Percentiles rank a stretch among this genome's conserved stretches.
Conservation (phyloP, 2,329 filamentous ascomycete species). For the Penicillium psychrosexuale region DNA sequence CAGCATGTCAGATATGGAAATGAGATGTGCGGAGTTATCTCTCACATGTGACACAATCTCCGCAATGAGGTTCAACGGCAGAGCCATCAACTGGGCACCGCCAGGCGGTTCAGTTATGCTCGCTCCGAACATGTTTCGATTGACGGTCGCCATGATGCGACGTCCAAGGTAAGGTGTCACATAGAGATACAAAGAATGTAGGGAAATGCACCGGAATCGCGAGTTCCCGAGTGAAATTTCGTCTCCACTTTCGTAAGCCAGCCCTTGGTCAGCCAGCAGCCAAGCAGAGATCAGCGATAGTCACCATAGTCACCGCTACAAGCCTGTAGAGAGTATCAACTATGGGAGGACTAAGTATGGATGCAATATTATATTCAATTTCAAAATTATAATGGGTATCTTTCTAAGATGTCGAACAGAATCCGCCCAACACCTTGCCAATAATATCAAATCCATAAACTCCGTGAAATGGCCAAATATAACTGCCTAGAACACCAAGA, state of each 20-base stretch:
- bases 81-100: constrained; percentile 34
- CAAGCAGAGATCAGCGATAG: neutral
- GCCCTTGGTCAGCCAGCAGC: neutral
- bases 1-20: constrained; percentile 9
- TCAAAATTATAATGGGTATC: constrained; percentile 6
- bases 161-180: constrained; percentile 23
- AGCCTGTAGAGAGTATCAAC: no score
- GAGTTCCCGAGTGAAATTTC: constrained; percentile 17
- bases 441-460: neutral
- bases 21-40: neutral
- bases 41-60: constrained; percentile 56
- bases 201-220: constrained; percentile 18
- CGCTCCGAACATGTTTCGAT: constrained; percentile 43
- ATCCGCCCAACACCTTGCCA: neutral
- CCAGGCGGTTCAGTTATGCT: constrained; percentile 32
- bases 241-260: constrained; percentile 11
- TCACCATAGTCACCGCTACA: neutral
- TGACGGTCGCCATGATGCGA: constrained; percentile 43
- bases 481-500: neutral
- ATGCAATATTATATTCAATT: neutral
- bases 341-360: no score
- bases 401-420: neutral
- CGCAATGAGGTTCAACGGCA: constrained; percentile 59
- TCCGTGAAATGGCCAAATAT: neutral
- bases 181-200: constrained; percentile 8